Percentiles rank a stretch among this genome's conserved stretches.
Evolutionary conservation across 108 stramenopile species (phyloP).

Genomic region (Nannochloropsis oceanica): DNA sequence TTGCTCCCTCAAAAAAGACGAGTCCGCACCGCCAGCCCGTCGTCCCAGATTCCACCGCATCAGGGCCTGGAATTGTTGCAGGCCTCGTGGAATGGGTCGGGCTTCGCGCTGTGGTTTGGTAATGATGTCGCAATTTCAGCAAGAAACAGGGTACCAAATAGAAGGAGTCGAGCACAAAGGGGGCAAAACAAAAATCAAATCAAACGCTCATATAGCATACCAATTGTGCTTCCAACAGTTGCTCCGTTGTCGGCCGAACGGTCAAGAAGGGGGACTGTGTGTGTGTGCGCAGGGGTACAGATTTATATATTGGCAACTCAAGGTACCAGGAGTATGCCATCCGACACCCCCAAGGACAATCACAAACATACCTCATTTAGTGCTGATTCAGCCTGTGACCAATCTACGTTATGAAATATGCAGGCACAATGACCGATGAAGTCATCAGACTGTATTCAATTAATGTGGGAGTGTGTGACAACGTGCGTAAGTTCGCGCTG

Average conservation of each 20-base stretch:
- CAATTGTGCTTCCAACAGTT: neutral
- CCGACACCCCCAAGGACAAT: neutral
- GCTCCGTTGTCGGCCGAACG: neutral
- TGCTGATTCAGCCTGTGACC: neutral
- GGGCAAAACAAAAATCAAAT: neutral
- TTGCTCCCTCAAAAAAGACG: neutral
- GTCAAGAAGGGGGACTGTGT: neutral
- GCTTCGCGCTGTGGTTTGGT: neutral
- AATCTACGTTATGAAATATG: neutral
- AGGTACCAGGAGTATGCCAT: neutral
- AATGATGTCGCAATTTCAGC: neutral
- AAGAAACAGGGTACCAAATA: neutral
- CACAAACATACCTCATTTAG: neutral
- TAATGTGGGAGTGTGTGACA: too few relatives aligned
- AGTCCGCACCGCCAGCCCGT: neutral
- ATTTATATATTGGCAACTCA: too few relatives aligned
- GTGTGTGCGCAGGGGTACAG: neutral
- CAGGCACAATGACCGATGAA: neutral
- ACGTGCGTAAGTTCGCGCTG: too few relatives aligned
- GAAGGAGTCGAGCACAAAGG: neutral
- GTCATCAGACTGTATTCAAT: neutral
- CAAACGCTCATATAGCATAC: neutral
- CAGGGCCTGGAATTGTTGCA: neutral
- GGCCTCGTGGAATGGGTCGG: neutral
- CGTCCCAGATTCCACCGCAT: neutral